Evolutionary conservation across 2,329 filamentous ascomycete genomes (phyloP).

Genomic region (Malbranchea zuffiana): DNA sequence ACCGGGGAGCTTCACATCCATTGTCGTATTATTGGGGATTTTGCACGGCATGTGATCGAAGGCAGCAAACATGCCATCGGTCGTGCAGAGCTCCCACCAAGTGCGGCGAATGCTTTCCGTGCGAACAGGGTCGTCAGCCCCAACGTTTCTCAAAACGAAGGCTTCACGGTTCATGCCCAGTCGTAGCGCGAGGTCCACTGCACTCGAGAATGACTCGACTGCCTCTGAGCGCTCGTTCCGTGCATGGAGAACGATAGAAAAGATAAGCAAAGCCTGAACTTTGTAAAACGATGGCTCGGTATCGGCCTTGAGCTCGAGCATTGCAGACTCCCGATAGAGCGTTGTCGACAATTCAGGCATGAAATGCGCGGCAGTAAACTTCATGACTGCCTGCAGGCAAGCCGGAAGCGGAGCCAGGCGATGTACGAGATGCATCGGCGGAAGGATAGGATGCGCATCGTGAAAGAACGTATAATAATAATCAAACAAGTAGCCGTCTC

Average conservation of each 20-base stretch:
- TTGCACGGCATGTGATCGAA: constrained; percentile 42
- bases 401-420: constrained; percentile 31
- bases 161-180: constrained; percentile 62
- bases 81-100: constrained; percentile 80
- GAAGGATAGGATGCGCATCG: constrained; percentile 45
- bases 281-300: constrained; percentile 46
- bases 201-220: constrained; percentile 53
- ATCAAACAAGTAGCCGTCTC: constrained; percentile 37
- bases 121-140: constrained; percentile 53
- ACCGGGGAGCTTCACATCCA: constrained; percentile 65
- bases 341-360: constrained; percentile 37
- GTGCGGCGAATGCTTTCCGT: constrained; percentile 80
- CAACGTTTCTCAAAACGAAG: constrained; percentile 55
- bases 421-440: constrained; percentile 37
- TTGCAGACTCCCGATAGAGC: constrained; percentile 31
- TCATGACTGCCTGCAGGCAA: constrained; percentile 45
- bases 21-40: constrained; percentile 58
- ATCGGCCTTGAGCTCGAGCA: constrained; percentile 24
- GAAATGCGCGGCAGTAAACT: constrained; percentile 48
- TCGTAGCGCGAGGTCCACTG: constrained; percentile 61
- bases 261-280: constrained; percentile 67
- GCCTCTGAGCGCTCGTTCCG: constrained; percentile 60
- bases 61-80: constrained; percentile 74
- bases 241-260: constrained; percentile 68
- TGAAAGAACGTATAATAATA: constrained; percentile 49